Conservation (phyloP, 164 flowering plant genomes). For the Saururus chinensis region DNA sequence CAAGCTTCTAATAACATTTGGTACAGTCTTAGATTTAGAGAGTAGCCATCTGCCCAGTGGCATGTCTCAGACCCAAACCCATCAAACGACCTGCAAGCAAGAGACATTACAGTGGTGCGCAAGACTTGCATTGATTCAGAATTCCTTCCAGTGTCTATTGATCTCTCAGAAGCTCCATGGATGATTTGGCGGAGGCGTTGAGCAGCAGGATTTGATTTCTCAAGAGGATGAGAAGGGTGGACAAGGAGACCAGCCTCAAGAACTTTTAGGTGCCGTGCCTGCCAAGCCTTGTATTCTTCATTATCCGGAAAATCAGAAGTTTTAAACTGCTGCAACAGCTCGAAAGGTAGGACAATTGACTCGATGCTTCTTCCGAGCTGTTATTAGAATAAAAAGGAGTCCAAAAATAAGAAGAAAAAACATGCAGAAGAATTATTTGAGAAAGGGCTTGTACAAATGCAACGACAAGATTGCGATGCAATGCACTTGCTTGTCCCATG, state of each 20-base stretch:
- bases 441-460: too few relatives aligned
- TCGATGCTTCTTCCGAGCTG: constrained; percentile 85
- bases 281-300: constrained; percentile 71
- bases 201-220: constrained; percentile 29
- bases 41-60: constrained; percentile 94
- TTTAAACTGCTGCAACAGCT: constrained; percentile 74
- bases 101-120: constrained; percentile 47
- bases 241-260: constrained; percentile 78
- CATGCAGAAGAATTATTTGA: too few relatives aligned
- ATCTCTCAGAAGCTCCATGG: constrained; percentile 42
- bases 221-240: constrained; percentile 54
- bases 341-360: constrained; percentile 68
- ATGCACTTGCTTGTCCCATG: too few relatives aligned
- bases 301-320: constrained; percentile 58
- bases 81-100: constrained; percentile 67
- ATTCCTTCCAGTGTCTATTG: constrained; percentile 60
- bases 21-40: constrained; percentile 66
- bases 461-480: too few relatives aligned
- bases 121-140: constrained; percentile 56
- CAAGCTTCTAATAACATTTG: constrained; percentile 68
- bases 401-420: too few relatives aligned
- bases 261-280: constrained; percentile 54
- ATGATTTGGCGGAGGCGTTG: constrained; percentile 48
- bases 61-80: constrained; percentile 45
- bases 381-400: constrained; percentile 3